A percentile compares a stretch with the other conserved stretches of the same genome.
Evolutionary conservation across 495 filamentous ascomycete species (phyloP).

Genomic region (Aspergillus mulundensis): DNA sequence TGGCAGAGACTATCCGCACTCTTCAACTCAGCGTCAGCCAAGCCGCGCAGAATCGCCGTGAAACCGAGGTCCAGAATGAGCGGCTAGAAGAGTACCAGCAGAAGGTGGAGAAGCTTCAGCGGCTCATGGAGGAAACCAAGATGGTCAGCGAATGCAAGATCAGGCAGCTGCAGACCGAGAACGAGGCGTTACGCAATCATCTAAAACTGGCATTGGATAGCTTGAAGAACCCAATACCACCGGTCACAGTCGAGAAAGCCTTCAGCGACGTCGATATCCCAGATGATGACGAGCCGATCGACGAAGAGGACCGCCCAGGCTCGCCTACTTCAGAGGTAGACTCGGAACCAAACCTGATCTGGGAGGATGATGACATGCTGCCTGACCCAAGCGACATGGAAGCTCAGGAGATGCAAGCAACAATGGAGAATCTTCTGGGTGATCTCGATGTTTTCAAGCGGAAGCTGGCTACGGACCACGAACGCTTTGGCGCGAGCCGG

Average conservation of each 20-base stretch:
- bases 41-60: conserved; percentile 41
- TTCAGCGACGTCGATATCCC: conserved; percentile 33
- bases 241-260: conserved; percentile 31
- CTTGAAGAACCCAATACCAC: conserved; percentile 78
- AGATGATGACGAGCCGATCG: conserved; percentile 38
- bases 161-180: conserved; percentile 76
- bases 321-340: conserved; percentile 31
- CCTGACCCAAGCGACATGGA: conserved; percentile 31
- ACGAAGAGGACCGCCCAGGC: conserved; percentile 34
- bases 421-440: conserved; percentile 66
- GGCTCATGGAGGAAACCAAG: conserved; percentile 86
- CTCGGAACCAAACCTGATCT: conserved; percentile 31
- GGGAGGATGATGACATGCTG: conserved; percentile 36
- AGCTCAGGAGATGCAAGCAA: conserved; percentile 58
- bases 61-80: conserved; percentile 59
- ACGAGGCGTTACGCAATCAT: conserved; percentile 81
- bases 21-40: conserved; percentile 71
- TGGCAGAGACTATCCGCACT: conserved; percentile 85
- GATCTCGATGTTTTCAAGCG: conserved; percentile 77
- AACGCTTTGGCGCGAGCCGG: conserved; percentile 45
- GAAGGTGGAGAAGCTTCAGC: conserved; percentile 77
- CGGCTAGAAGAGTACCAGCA: conserved; percentile 90
- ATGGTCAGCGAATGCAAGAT: conserved; percentile 91
- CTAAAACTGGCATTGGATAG: conserved; percentile 81
- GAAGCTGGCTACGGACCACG: conserved; percentile 76